Conservation (phyloP, 192 early-diverging fungal species). For the Coemansia sp. region DNA sequence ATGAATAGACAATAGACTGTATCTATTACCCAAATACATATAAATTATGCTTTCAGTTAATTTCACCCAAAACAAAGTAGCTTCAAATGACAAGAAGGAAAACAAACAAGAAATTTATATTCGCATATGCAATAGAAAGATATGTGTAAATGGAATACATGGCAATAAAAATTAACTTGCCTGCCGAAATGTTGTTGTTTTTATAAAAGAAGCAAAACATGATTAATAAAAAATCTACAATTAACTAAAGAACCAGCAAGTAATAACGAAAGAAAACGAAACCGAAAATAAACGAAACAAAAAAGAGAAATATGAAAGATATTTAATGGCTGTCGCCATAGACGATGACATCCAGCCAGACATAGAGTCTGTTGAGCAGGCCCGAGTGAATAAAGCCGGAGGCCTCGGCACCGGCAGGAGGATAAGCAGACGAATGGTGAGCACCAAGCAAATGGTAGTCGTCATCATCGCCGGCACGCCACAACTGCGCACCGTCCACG, state of each 20-base stretch:
- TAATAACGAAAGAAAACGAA: not conserved
- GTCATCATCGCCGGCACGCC: constrained; percentile 23
- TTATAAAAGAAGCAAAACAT: not conserved
- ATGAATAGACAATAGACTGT: too few species aligned
- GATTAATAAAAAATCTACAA: not conserved
- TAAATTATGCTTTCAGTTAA: too few species aligned
- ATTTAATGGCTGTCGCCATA: constrained; percentile 15
- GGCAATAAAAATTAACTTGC: too few species aligned
- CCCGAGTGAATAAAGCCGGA: constrained; percentile 64
- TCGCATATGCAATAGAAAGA: too few species aligned
- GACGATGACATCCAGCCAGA: constrained; percentile 57
- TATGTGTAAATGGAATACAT: too few species aligned
- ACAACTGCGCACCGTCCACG: constrained; percentile 22
- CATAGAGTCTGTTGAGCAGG: constrained; percentile 63
- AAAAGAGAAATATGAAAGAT: not conserved
- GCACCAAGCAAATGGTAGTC: not conserved
- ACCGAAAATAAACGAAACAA: not conserved
- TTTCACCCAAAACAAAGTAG: too few species aligned
- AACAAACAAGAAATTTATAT: too few species aligned
- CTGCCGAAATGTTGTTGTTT: not conserved
- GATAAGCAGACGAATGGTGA: constrained; percentile 4
- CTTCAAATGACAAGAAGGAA: too few species aligned
- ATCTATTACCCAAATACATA: too few species aligned
- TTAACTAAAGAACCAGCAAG: not conserved
- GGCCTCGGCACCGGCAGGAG: constrained; percentile 15